These are phyloP conservation scores for Cladobotryum protrusum DNA, from an alignment of 2,329 filamentous ascomycete genomes.

Conservation along the genomic window DNA sequence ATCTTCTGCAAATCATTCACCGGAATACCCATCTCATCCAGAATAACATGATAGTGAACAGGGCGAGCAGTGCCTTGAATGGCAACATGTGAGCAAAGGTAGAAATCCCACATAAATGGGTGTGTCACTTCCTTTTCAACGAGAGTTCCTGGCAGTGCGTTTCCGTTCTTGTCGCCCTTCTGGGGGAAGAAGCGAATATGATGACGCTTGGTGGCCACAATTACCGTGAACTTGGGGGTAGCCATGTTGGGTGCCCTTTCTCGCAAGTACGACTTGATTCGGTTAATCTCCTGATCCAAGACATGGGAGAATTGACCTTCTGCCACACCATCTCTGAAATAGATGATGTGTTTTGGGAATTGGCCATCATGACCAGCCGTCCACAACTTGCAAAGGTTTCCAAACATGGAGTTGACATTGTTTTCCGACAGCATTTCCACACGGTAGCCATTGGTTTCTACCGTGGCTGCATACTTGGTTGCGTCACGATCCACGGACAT, in stretches of 20 bases:
- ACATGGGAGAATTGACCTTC: slow-evolving; percentile 81
- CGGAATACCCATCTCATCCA: slow-evolving; percentile 68
- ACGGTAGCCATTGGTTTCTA: slow-evolving; percentile 76
- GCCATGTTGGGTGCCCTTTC: slow-evolving; percentile 31
- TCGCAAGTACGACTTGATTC: slow-evolving; percentile 58
- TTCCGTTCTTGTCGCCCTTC: slow-evolving; percentile 65
- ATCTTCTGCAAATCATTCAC: slow-evolving; percentile 72
- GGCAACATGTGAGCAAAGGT: slow-evolving; percentile 56
- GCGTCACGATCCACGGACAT: slow-evolving; percentile 68
- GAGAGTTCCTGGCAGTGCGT: slow-evolving; percentile 78
- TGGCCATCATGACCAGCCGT: slow-evolving; percentile 39
- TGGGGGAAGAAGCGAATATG: slow-evolving; percentile 89
- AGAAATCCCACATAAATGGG: slow-evolving; percentile 87
- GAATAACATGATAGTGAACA: slow-evolving; percentile 83
- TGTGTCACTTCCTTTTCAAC: slow-evolving; percentile 88
- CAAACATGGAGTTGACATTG: slow-evolving; percentile 63
- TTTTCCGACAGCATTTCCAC: slow-evolving; percentile 67
- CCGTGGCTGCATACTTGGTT: slow-evolving; percentile 70
- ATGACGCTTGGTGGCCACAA: slow-evolving; percentile 89
- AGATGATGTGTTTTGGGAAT: slow-evolving; percentile 69
- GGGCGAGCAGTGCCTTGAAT: slow-evolving; percentile 93
- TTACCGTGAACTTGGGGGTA: slow-evolving; percentile 67
- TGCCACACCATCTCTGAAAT: slow-evolving; percentile 87
- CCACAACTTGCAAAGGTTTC: slow-evolving; percentile 61
- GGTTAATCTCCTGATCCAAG: slow-evolving; percentile 66